Evolutionary conservation across 2,329 filamentous ascomycete genomes (phyloP).

Genomic region (Calonectria fujianensis): DNA sequence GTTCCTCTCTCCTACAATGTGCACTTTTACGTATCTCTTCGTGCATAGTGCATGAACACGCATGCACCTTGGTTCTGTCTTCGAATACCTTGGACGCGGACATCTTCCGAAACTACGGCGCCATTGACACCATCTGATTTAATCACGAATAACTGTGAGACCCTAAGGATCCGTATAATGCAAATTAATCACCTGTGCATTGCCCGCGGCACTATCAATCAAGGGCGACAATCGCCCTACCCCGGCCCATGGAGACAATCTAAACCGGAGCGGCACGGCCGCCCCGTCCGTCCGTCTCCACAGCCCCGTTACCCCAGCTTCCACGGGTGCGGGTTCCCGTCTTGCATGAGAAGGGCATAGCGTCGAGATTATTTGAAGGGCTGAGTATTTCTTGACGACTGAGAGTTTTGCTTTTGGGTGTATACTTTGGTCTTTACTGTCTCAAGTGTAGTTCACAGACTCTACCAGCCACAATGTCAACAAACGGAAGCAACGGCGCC

Average conservation of each 20-base stretch:
- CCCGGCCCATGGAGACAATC: background rate
- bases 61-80: background rate
- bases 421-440: background rate
- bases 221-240: constrained; percentile 34
- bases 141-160: background rate
- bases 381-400: background rate
- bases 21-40: background rate
- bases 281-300: constrained; percentile 8
- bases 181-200: background rate
- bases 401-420: background rate
- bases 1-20: background rate
- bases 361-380: constrained; percentile 29
- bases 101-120: background rate
- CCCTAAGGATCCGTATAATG: background rate
- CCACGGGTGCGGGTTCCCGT: constrained; percentile 17
- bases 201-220: background rate
- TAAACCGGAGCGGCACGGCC: constrained; percentile 17
- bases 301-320: constrained; percentile 13
- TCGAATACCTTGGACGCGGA: background rate
- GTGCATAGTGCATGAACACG: background rate
- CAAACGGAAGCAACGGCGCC: constrained; percentile 38
- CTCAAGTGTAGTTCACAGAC: background rate
- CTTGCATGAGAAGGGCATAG: background rate
- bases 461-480: constrained; percentile 32
- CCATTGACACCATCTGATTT: background rate